These are phyloP conservation scores for Trebouxiophyceae sp. DNA, from an alignment of 163 green algal species.

Conservation along the genomic window DNA sequence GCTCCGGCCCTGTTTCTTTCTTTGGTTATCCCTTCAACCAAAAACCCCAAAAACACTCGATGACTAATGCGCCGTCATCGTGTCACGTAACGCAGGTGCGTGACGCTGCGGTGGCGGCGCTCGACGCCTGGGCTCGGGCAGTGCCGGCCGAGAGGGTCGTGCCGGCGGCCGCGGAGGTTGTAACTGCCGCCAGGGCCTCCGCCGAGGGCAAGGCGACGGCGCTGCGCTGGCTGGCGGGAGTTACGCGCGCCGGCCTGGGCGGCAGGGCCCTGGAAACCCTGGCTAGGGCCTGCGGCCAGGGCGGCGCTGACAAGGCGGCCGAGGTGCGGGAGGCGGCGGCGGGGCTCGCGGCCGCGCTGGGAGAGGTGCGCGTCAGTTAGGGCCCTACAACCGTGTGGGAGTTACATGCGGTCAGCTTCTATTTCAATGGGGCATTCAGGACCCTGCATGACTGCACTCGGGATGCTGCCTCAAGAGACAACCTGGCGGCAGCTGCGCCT, in stretches of 20 bases:
- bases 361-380: no score
- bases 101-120: slow-evolving; percentile 60
- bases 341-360: slow-evolving; percentile 11
- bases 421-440: no score
- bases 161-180: slow-evolving; percentile 19
- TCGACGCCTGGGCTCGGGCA: slow-evolving; percentile 62
- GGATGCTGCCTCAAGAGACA: no score
- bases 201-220: slow-evolving; percentile 35
- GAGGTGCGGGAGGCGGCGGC: slow-evolving; percentile 56
- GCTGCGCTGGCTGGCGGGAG: slow-evolving; percentile 20
- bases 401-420: no score
- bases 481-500: no score
- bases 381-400: no score
- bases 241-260: slow-evolving; percentile 17
- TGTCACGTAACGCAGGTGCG: slow-evolving; percentile 76
- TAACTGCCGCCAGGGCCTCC: slow-evolving; percentile 44
- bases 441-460: no score
- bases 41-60: no score
- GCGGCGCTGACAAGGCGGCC: slow-evolving; percentile 57
- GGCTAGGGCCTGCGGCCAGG: slow-evolving; percentile 33
- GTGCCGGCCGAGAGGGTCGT: slow-evolving; percentile 26
- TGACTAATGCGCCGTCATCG: no score
- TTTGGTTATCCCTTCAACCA: no score
- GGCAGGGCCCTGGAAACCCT: slow-evolving; percentile 23
- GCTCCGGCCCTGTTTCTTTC: no score